Base-by-base conservation (phyloP, 148 eudicot species). In the Fagopyrum esculentum region DNA sequence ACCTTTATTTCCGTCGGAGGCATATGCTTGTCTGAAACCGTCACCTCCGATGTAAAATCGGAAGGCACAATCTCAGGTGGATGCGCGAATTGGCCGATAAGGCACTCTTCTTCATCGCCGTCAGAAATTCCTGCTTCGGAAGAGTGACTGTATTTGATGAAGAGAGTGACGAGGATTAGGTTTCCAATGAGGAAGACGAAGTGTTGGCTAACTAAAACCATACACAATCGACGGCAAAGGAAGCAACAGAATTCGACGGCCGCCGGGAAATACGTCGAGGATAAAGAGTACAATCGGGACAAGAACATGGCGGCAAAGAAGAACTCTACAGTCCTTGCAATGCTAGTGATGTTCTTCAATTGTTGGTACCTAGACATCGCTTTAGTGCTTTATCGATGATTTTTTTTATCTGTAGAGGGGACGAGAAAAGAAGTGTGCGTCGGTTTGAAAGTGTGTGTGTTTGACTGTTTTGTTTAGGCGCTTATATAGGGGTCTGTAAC, bases 171-270 rank as follows among this genome's bases (percentile, higher is more conserved):
- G 44, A 87, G 78, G 4, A 92, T 90, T 0, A 78, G 81, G 82
- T 92, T 90, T 3, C 91, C 90, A 75, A 92, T 40, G 10, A 88
- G 56, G 17, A 92, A 92, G 3, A 78, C 85, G 16, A 90, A 78
- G 70, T 71, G 88, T 50, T 86, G 87, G 76, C 83, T 85, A 46
- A 83, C 72, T 11, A 88, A 46, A 19, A 77, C 71, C 0, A 59
- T 4, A 10, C 75, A 78, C 29, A 84, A 3, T 16, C 79, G 81
- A 0, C 77, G 74, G 17, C 83, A 5, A 45, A 71, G 63, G 1
- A 16, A 77, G 47, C 72, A 77, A 73, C 79, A 69, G 47, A 79
- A 19, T 9, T 71, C 64, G 1, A 87, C 13, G 6, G 56, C 71
- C 43, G 75, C 54, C 55, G 86, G 82, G 45, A 81, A 22, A 26